Evolutionary conservation across 495 filamentous ascomycete genomes (phyloP).

Genomic region (Trichoderma orchidacearum): DNA sequence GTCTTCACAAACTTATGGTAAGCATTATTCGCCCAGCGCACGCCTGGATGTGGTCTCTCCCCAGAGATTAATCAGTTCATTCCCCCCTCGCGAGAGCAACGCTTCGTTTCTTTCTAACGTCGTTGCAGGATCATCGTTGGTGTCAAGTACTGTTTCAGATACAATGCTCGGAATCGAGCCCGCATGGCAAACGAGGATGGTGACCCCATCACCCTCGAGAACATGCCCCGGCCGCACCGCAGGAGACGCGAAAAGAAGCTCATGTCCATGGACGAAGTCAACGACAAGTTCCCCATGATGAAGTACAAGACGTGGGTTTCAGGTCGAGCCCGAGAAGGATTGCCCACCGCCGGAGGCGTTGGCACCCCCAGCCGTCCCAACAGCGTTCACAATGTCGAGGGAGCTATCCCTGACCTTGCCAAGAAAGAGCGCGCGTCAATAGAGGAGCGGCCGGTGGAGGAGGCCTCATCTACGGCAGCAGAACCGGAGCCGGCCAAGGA

Average conservation of each 20-base stretch:
- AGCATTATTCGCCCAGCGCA: conserved; percentile 12
- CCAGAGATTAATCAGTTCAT: neutral
- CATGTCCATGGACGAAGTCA: conserved; percentile 98
- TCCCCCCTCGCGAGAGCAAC: neutral
- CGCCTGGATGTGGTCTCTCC: neutral
- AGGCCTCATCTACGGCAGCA: conserved; percentile 1
- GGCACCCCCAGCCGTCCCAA: conserved; percentile 56
- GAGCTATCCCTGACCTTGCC: conserved; percentile 27
- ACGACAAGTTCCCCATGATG: conserved; percentile 84
- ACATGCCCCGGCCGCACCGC: conserved; percentile 67
- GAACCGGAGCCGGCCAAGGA: neutral
- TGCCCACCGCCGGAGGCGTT: conserved; percentile 76
- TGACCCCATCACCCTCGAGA: conserved; percentile 72
- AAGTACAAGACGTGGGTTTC: conserved; percentile 96
- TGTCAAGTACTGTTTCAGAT: conserved; percentile 97
- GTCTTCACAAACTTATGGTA: conserved; percentile 99
- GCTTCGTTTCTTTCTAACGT: conserved; percentile 15
- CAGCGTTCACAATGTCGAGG: conserved; percentile 51
- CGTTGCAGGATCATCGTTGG: conserved; percentile 90
- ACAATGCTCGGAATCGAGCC: conserved; percentile 85
- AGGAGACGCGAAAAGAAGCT: conserved; percentile 89
- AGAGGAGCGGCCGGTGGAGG: neutral
- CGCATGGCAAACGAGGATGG: conserved; percentile 68
- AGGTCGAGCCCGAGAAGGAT: conserved; percentile 64
- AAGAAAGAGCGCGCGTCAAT: conserved; percentile 15